Base-by-base conservation (phyloP, 495 filamentous ascomycete species). In the Penicillium crystallinum region DNA sequence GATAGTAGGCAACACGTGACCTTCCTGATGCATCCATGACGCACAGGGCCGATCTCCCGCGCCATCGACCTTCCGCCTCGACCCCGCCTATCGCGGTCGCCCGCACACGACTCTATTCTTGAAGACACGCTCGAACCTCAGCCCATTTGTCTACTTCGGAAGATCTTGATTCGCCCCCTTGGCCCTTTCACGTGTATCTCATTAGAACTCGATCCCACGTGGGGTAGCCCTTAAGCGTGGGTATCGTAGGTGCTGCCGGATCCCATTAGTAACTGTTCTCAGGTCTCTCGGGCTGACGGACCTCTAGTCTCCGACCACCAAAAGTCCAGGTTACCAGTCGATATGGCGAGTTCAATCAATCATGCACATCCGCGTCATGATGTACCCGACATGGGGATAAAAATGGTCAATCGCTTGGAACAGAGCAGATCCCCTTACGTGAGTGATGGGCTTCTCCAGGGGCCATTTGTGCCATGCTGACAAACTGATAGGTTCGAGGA, bases 361-460 rank as follows among this genome's bases (percentile, higher is more conserved):
- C 71, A 71, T 47, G 52, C 55, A 45, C 65, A 66, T 43, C 41
- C 51, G 30, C 61, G 59, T 27, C 59, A 71, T 31, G 61, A 55
- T 15, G 50, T 49, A 3, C 38, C 64, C 12, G 65, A 64, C 1
- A 35, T 53, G 22, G 59, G 54, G 9, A 62, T 54, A 18, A 71
- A 69, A 46, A 73, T 95, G 46, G 73, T 71, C 46, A 96, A 95
- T 68, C 83, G 84, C 42, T 82, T 89, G 25, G 69, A 68, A 38
- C 80, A 88, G 57, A 93, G 88, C 72, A 78, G 74, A 64, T 91
- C 87, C 58, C 91, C 90, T 10, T 95, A 91, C 70, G 84, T 87
- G 66, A 72, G 39, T 17, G 21, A 36, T n/a, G 31, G 15, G 19
- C 17, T 25, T 23, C 10, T 22, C 42, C 4, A 9, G 21, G 12